A percentile compares a stretch with the other conserved stretches of the same genome.
Evolutionary conservation across 495 filamentous ascomycete species (phyloP).

Genomic region (Monascus purpureus): DNA sequence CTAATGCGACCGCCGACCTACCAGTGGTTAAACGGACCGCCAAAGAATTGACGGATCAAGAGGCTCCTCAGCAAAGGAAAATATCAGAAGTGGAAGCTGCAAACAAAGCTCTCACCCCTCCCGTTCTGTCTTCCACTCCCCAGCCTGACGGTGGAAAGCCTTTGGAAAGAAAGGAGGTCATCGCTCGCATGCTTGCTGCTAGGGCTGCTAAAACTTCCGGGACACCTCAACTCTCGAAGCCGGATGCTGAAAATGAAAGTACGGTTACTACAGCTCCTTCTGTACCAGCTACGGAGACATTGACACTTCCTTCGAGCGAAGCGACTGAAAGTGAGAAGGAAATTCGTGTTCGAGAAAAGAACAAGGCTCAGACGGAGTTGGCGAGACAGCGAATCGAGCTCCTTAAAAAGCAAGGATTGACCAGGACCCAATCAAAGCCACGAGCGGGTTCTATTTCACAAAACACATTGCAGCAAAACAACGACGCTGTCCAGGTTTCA

Average conservation of each 20-base stretch:
- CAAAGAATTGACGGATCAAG: background rate
- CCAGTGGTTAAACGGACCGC: background rate
- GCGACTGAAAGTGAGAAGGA: conserved; percentile 8
- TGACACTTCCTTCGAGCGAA: conserved; percentile 4
- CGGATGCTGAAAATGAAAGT: conserved; percentile 7
- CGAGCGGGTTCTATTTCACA: conserved; percentile 5
- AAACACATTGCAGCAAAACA: conserved; percentile 2
- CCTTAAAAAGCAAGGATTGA: conserved; percentile 29
- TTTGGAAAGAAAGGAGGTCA: conserved; percentile 62
- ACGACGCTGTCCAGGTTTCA: conserved; percentile 1
- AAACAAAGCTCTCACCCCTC: background rate
- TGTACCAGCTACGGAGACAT: conserved; percentile 4
- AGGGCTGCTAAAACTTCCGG: conserved; percentile 26
- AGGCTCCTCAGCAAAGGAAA: background rate
- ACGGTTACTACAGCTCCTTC: conserved; percentile 7
- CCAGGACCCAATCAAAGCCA: conserved; percentile 17
- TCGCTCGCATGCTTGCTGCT: conserved; percentile 56
- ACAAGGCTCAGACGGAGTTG: conserved; percentile 41
- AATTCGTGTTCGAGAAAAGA: conserved; percentile 32
- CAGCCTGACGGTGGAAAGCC: conserved; percentile 26
- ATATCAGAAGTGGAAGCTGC: background rate
- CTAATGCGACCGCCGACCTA: background rate
- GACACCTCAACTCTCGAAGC: conserved; percentile 7
- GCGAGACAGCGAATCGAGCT: conserved; percentile 38
- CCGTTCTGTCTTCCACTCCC: conserved; percentile 4